Base-by-base conservation (phyloP, 306 rosid genomes). In the Quillaja saponaria region DNA sequence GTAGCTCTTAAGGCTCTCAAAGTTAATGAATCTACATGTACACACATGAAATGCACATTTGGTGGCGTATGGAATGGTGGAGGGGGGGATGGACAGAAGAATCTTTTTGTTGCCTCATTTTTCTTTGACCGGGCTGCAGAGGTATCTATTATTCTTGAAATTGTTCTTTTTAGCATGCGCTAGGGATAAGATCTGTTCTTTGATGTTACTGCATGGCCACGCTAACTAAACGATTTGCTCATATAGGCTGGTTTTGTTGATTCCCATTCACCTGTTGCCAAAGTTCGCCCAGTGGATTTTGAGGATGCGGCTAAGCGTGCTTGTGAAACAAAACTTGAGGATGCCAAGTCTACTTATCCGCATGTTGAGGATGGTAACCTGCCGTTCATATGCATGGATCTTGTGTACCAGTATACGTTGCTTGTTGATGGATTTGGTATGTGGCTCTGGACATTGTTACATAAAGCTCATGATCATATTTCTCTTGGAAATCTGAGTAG, bases 51-150 rank as follows among this genome's bases (percentile, higher is more conserved):
- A 80, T 94, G 99, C 80, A 94, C 99, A 50, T 94, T 94, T 70
- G 91, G 95, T 39, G 99, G 99, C 37, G 75, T 89, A 38, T 94
- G 99, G 99, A 94, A 89, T 48, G 99, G 99, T 51, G 99, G 99
- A 58, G 99, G 97, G 10, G 99, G 99, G 10, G 99, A 85, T 66
- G 99, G 99, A 57, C 97, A 85, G 71, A 83, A 84, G 73, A 85
- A 89, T 64, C 94, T 94, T 49, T 87, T 89, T 44, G 95, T 94
- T 45, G 99, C 97, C 62, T 94, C 99, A 6, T 94, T 94, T 85
- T 94, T 94, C 96, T 94, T 89, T 72, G 99, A 94, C 69, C 86
- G 99, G 61, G 99, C 99, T 25, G 95, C 97, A 54, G 94, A 94
- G 94, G 96, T 92, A 84, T 21, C 52, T 20, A 28, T 64, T 33